These are phyloP conservation scores for Coemansia sp. DNA, from an alignment of 192 early-diverging fungal genomes.

Conservation along the genomic window DNA sequence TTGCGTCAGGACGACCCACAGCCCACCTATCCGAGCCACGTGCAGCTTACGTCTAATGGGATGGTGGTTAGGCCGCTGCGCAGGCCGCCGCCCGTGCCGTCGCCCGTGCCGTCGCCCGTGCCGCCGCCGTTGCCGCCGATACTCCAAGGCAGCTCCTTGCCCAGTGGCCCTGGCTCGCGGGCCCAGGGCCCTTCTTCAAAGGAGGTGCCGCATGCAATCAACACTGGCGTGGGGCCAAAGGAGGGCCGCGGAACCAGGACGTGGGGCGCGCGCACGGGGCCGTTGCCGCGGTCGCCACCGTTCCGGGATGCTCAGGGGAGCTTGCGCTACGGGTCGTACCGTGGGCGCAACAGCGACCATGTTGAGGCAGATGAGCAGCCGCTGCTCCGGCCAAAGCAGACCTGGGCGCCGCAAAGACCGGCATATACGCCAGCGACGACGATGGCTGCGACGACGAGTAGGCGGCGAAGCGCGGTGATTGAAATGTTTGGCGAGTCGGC, in stretches of 20 bases:
- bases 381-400: slow-evolving; percentile 22
- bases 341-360: slow-evolving; percentile 39
- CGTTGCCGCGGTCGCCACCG: slow-evolving; percentile 16
- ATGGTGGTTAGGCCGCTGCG: slow-evolving; percentile 20
- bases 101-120: too few species aligned
- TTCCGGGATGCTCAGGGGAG: slow-evolving; percentile 1
- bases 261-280: background rate
- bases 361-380: slow-evolving; percentile 42
- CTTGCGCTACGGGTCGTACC: slow-evolving; percentile 27
- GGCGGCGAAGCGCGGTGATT: slow-evolving; percentile 32
- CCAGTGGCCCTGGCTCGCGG: slow-evolving; percentile 5
- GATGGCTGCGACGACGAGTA: background rate
- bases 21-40: slow-evolving; percentile 19
- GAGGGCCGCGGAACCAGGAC: too few species aligned
- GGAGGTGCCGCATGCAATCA: slow-evolving; percentile 23
- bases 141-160: too few species aligned
- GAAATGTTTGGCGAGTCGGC: slow-evolving; percentile 24
- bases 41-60: slow-evolving; percentile 29
- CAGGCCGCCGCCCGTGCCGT: background rate
- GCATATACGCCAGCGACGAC: background rate
- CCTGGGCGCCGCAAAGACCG: too few species aligned
- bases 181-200: background rate
- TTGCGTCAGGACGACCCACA: slow-evolving; percentile 37
- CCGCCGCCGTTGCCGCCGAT: too few species aligned
- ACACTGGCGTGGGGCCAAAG: slow-evolving; percentile 8